Percentiles rank a stretch among this genome's conserved stretches.
phyloP scores from a whole-genome alignment of 2,329 filamentous ascomycete species.

The Aaosphaeria pasadenensis region DNA sequence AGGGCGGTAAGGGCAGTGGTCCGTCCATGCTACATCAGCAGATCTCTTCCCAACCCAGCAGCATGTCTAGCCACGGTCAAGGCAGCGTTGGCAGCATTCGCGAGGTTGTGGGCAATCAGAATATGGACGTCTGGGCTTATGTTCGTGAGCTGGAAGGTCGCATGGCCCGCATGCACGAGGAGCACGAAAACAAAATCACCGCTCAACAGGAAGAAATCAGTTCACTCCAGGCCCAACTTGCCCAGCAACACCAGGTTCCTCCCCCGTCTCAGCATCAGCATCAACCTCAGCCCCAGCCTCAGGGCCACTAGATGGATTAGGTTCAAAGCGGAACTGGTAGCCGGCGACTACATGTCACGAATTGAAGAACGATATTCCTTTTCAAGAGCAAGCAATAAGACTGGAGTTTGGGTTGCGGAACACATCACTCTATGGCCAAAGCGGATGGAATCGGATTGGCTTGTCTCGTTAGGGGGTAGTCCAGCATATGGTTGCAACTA shows the following conservation, averaged over 20 bases:
- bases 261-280: not conserved
- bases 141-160: slow-evolving; percentile 65
- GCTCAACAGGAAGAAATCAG: slow-evolving; percentile 45
- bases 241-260: slow-evolving; percentile 29
- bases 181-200: slow-evolving; percentile 45
- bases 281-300: not conserved
- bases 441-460: too few species aligned
- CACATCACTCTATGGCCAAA: too few species aligned
- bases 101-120: slow-evolving; percentile 60
- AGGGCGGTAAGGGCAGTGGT: slow-evolving; percentile 27
- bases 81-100: slow-evolving; percentile 60
- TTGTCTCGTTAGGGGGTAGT: too few species aligned
- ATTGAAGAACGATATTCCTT: too few species aligned
- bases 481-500: too few species aligned
- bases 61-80: slow-evolving; percentile 52
- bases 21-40: slow-evolving; percentile 42
- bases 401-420: too few species aligned
- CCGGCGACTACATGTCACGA: too few species aligned
- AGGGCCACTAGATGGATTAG: not conserved
- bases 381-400: too few species aligned
- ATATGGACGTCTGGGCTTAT: slow-evolving; percentile 64
- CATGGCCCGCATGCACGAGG: slow-evolving; percentile 46
- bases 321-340: too few species aligned
- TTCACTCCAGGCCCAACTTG: slow-evolving; percentile 35
- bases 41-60: slow-evolving; percentile 48